These are phyloP conservation scores for Zasmidium cellare DNA, from an alignment of 2,329 filamentous ascomycete genomes.

Conservation along the genomic window DNA sequence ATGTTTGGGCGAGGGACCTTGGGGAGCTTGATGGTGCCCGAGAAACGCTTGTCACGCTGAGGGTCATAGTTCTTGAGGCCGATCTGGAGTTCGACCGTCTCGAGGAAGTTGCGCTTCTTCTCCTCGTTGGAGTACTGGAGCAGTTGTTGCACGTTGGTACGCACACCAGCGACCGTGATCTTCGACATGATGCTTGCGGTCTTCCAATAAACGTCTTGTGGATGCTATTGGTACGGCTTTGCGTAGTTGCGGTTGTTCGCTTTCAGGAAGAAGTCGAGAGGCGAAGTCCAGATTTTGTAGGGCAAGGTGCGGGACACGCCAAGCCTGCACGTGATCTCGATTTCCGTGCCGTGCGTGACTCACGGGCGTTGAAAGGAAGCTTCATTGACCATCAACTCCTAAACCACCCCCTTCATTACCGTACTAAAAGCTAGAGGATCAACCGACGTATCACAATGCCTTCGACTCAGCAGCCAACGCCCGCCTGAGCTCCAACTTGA, in stretches of 20 bases:
- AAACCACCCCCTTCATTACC: background rate
- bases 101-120: conserved; percentile 46
- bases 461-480: background rate
- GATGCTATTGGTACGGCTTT: conserved; percentile 38
- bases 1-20: conserved; percentile 88
- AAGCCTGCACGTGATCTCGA: conserved; percentile 5
- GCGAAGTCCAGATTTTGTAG: conserved; percentile 9
- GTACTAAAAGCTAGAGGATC: too few species aligned
- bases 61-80: conserved; percentile 97
- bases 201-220: conserved; percentile 46
- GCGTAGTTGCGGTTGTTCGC: conserved; percentile 29
- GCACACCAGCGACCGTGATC: conserved; percentile 89
- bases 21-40: conserved; percentile 94
- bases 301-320: conserved; percentile 7
- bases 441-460: background rate
- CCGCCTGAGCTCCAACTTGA: conserved; percentile 24
- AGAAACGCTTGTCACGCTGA: conserved; percentile 99
- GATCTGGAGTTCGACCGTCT: conserved; percentile 73
- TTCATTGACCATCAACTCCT: background rate
- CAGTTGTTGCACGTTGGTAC: conserved; percentile 88
- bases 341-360: background rate
- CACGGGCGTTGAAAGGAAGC: background rate
- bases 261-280: conserved; percentile 8
- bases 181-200: conserved; percentile 68
- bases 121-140: conserved; percentile 74